Conservation (phyloP, 805 yeast genomes). For the Barnettozyma populi region DNA sequence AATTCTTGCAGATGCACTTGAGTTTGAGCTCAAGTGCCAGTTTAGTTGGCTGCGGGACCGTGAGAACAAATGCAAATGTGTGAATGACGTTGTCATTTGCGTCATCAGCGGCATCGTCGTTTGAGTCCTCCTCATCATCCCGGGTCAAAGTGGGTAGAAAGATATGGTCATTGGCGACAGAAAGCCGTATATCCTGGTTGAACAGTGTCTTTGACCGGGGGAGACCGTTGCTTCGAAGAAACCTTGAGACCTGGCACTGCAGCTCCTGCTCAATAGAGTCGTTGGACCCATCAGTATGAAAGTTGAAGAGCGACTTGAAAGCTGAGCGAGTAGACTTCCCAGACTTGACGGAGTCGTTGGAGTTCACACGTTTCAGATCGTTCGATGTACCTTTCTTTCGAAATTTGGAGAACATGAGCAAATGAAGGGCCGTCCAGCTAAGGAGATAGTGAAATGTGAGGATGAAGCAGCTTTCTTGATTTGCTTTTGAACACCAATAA, state of each 20-base stretch:
- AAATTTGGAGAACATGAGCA: slow-evolving; percentile 5
- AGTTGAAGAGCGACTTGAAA: slow-evolving; percentile 2
- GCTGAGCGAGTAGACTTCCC: neutral
- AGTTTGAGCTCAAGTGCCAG: slow-evolving; percentile 6
- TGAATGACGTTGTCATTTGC: slow-evolving; percentile 1
- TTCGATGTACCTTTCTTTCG: slow-evolving; percentile 3
- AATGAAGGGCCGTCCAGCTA: neutral
- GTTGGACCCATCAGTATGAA: neutral
- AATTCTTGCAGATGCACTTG: slow-evolving; percentile 6
- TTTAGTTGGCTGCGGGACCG: slow-evolving; percentile 8
- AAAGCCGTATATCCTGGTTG: slow-evolving; percentile 1
- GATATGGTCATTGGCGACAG: slow-evolving; percentile 5
- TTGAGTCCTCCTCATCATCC: slow-evolving; percentile 8
- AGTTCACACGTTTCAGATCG: slow-evolving; percentile 6
- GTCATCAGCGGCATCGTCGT: neutral
- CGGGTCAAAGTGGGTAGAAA: slow-evolving; percentile 7
- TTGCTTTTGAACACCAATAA: too few species aligned
- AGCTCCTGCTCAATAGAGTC: neutral
- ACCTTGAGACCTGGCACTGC: neutral
- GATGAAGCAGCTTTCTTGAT: neutral
- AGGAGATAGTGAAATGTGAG: too few species aligned
- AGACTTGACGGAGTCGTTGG: slow-evolving; percentile 6
- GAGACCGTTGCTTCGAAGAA: slow-evolving; percentile 4
- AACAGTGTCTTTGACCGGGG: neutral
- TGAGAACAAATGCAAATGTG: slow-evolving; percentile 7